Evolutionary conservation across 495 filamentous ascomycete species (phyloP).

Genomic region (Tetracladium setigerum): DNA sequence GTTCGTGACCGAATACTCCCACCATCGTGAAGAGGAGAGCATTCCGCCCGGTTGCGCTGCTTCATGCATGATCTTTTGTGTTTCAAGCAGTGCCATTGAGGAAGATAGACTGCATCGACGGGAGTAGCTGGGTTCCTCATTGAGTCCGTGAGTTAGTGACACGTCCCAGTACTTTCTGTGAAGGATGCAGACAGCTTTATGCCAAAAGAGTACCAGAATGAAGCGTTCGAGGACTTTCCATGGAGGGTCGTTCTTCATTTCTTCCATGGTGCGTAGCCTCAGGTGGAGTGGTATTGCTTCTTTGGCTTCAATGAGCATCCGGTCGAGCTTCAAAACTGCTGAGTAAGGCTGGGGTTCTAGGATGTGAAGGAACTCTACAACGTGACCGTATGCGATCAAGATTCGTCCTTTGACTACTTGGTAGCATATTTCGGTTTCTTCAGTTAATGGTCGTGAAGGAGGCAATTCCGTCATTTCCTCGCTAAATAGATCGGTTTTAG

Average conservation of each 20-base stretch:
- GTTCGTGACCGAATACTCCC: conserved; percentile 32
- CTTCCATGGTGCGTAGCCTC: conserved; percentile 9
- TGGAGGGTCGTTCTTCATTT: conserved; percentile 13
- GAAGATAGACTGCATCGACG: conserved; percentile 59
- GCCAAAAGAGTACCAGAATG: conserved; percentile 60
- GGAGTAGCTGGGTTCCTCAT: conserved; percentile 59
- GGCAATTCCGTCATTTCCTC: conserved; percentile 16
- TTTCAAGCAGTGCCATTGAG: conserved; percentile 51
- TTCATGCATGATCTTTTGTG: conserved; percentile 32
- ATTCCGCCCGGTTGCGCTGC: conserved; percentile 32
- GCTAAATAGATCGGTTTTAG: too few relatives aligned
- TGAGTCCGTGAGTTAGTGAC: conserved; percentile 42
- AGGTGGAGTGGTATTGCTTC: conserved; percentile 13
- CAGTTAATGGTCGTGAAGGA: conserved; percentile 10
- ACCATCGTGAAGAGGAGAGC: conserved; percentile 33
- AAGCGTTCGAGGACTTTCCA: conserved; percentile 54
- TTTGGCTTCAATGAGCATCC: conserved; percentile 6
- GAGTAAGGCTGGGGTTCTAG: conserved; percentile 16
- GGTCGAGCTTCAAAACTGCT: conserved; percentile 12
- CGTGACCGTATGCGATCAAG: conserved; percentile 9
- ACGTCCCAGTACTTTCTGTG: conserved; percentile 53
- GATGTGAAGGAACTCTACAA: conserved; percentile 14
- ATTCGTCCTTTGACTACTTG: conserved; percentile 11
- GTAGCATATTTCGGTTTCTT: conserved; percentile 13
- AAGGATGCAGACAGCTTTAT: conserved; percentile 62